A percentile compares a stretch with the other conserved stretches of the same genome.
Conservation (phyloP, 2,329 filamentous ascomycete genomes). For the Ophiostoma novo-ulmi region DNA sequence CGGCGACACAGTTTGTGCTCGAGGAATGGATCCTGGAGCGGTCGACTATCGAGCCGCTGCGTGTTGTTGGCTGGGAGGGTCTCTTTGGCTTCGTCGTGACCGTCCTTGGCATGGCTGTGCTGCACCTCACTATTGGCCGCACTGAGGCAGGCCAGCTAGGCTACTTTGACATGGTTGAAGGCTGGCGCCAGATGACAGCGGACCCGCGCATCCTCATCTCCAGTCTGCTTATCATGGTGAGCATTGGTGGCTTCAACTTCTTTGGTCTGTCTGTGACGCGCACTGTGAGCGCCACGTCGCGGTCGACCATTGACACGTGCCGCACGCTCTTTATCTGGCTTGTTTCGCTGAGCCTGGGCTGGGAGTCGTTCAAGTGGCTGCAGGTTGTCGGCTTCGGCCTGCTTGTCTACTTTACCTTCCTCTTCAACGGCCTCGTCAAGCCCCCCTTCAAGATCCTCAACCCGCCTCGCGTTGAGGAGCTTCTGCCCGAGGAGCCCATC, state of each 20-base stretch:
- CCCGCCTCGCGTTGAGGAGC: slow-evolving; percentile 52
- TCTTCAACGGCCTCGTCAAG: slow-evolving; percentile 91
- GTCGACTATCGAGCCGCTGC: slow-evolving; percentile 67
- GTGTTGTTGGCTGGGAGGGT: slow-evolving; percentile 94
- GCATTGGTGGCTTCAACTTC: slow-evolving; percentile 99
- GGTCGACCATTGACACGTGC: slow-evolving; percentile 96
- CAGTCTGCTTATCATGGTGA: slow-evolving; percentile 90
- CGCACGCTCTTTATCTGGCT: slow-evolving; percentile 98
- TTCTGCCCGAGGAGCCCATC: slow-evolving; percentile 78
- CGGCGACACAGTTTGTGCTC: slow-evolving; percentile 89
- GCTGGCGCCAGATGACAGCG: slow-evolving; percentile 71
- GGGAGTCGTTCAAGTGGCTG: slow-evolving; percentile 97
- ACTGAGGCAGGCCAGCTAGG: slow-evolving; percentile 70
- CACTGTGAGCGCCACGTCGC: slow-evolving; percentile 81
- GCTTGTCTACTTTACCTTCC: slow-evolving; percentile 91
- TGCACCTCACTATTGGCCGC: slow-evolving; percentile 71
- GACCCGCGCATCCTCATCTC: slow-evolving; percentile 67
- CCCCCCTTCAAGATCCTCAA: slow-evolving; percentile 61
- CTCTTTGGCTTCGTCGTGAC: slow-evolving; percentile 84
- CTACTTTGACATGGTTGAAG: slow-evolving; percentile 86
- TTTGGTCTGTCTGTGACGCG: slow-evolving; percentile 93
- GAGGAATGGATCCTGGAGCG: slow-evolving; percentile 84
- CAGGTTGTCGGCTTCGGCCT: slow-evolving; percentile 84
- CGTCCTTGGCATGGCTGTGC: slow-evolving; percentile 67
- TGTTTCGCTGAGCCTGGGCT: slow-evolving; percentile 83